Evolutionary conservation across 495 filamentous ascomycete species (phyloP), one percentile per base, ranked within the genome.

Genomic region (Penicillium goetzii): DNA sequence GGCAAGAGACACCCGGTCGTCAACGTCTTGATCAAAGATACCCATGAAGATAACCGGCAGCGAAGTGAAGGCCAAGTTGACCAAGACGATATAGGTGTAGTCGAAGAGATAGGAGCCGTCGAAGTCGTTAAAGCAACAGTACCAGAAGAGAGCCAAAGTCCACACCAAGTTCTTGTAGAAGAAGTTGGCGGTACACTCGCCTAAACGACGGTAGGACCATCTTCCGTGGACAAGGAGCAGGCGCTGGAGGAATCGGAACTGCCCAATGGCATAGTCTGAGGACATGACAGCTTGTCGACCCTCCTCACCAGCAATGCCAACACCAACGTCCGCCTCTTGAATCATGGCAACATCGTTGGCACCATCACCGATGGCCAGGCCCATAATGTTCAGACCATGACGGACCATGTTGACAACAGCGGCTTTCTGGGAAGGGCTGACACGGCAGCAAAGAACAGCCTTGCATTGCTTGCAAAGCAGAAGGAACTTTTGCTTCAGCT

Each of bases 101-200:
- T 99, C 96, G 79, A 94, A 96, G 56, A 97, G 88, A 76, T 98
- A 98, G 26, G 92, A 90, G 68, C 92, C 90, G 78, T 99, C 96
- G 73, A 95, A 97, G 75, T 95, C 89, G 84, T 90, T 92, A 78
- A 90, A 98, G 59, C 95, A 89, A 75, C 95, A 93, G 79, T 91
- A 99, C 96, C 95, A 99, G 83, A 98, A 96, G 58, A 99, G 89
- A 26, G 92, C 86, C 69, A 97, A 92, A 17, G 93, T 97, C 96
- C 96, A 99, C 54, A 98, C 89, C 78, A 99, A 89, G 79, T 97
- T 98, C 90, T 99, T 99, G 85, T 99, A 99, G 82, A 99, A 99
- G 85, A 99, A 99, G 73, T 99, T 99, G 70, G 93, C 92, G 66
- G 94, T 97, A 30, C 90, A 90, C 83, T 99, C 96, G 54, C 87